phyloP scores from a whole-genome alignment of 805 yeast species.

The Yamadazyma endophytica region DNA sequence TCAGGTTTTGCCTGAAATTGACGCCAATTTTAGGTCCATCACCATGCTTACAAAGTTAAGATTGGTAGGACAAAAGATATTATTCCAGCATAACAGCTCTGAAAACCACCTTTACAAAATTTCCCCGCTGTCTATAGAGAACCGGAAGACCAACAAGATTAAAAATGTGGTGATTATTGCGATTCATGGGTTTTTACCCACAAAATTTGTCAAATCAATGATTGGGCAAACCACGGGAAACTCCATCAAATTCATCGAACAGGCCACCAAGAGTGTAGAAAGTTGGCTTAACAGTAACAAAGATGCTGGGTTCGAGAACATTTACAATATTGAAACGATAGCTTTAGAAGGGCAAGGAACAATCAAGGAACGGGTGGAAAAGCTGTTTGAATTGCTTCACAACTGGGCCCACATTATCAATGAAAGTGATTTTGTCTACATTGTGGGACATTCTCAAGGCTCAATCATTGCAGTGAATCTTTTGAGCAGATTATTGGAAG shows the following conservation, averaged over 20 bases:
- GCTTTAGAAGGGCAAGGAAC: constrained; percentile 40
- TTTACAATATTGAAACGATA: constrained; percentile 27
- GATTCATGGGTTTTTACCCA: constrained; percentile 38
- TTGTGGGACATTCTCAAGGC: constrained; percentile 33
- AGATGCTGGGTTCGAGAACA: constrained; percentile 10
- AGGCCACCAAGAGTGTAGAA: constrained; percentile 25
- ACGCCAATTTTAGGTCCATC: constrained; percentile 18
- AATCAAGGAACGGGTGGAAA: constrained; percentile 23
- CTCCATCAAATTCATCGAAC: constrained; percentile 22
- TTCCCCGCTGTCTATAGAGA: constrained; percentile 4
- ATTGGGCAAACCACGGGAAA: constrained; percentile 37
- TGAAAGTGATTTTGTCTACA: constrained; percentile 27
- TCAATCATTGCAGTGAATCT: constrained; percentile 28
- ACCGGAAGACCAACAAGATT: constrained; percentile 8
- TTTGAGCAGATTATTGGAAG: constrained; percentile 17
- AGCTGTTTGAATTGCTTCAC: constrained; percentile 19
- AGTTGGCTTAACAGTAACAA: constrained; percentile 19
- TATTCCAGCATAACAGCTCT: constrained; percentile 16
- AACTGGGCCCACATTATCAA: constrained; percentile 30
- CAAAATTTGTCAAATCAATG: constrained; percentile 30
- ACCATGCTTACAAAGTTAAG: constrained; percentile 20
- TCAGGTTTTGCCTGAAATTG: constrained; percentile 17
- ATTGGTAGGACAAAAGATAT: constrained; percentile 17
- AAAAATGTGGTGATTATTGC: constrained; percentile 29
- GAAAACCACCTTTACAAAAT: constrained; percentile 25